Conservation (phyloP, 495 filamentous ascomycete species). For the Penicillium turbatum region DNA sequence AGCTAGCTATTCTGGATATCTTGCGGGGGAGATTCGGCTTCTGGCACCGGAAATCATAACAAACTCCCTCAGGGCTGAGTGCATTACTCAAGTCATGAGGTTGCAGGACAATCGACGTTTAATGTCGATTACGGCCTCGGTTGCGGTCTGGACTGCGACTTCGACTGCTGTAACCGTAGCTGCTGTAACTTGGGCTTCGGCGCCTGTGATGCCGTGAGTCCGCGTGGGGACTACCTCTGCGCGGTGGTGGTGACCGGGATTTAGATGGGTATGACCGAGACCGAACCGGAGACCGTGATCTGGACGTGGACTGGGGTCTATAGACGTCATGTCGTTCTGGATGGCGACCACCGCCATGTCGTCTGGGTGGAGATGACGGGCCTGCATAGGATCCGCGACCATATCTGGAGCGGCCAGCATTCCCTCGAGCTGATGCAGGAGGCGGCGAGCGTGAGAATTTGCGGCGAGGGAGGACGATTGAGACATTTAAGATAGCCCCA, state of each 20-base stretch:
- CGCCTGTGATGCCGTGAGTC: conserved; percentile 39
- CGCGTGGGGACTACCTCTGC: conserved; percentile 25
- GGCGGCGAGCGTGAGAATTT: conserved; percentile 51
- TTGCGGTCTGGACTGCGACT: conserved; percentile 43
- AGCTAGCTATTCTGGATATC: not conserved
- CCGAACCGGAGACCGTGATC: conserved; percentile 42
- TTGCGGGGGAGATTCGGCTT: not conserved
- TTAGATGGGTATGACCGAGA: conserved; percentile 37
- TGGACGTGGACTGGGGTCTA: conserved; percentile 43
- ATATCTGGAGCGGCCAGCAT: conserved; percentile 31
- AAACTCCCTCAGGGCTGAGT: not conserved
- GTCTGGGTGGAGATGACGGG: conserved; percentile 34
- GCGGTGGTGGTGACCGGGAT: conserved; percentile 33
- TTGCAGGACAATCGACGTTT: not conserved
- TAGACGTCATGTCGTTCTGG: conserved; percentile 48
- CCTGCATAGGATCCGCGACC: conserved; percentile 29
- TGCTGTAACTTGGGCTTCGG: conserved; percentile 53
- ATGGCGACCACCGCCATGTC: conserved; percentile 36
- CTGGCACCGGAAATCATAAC: not conserved
- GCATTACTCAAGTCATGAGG: not conserved
- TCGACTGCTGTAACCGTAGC: conserved; percentile 48
- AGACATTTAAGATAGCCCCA: conserved; percentile 81
- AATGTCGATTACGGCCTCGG: conserved; percentile 34
- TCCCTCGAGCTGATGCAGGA: conserved; percentile 27
- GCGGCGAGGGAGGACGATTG: conserved; percentile 85